Conservation (phyloP, 306 rosid genomes). For the Acacia acuminata region DNA sequence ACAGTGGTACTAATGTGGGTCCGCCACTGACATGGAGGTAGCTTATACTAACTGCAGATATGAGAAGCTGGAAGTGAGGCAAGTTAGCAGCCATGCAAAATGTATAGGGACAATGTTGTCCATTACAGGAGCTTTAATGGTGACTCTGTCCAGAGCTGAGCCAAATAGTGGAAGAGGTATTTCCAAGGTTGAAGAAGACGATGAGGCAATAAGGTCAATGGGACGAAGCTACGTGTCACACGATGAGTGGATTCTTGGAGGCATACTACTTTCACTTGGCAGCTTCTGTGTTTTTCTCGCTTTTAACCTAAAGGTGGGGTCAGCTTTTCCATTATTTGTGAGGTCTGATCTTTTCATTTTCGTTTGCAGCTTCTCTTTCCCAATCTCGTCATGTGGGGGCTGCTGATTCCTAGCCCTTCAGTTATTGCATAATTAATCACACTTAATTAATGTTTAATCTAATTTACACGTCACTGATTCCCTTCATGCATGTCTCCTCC, state of each 20-base stretch:
- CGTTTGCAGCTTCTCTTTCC: too few relatives aligned
- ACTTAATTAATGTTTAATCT: too few relatives aligned
- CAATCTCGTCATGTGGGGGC: too few relatives aligned
- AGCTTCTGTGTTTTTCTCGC: slow-evolving; percentile 35
- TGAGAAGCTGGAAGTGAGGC: background rate
- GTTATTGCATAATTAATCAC: too few relatives aligned
- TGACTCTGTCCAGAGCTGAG: slow-evolving; percentile 46
- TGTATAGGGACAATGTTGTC: slow-evolving; percentile 32
- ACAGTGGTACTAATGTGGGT: too few relatives aligned
- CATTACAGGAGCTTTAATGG: slow-evolving; percentile 42
- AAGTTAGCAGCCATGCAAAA: background rate
- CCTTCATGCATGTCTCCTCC: too few relatives aligned
- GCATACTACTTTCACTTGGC: background rate
- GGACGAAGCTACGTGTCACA: background rate
- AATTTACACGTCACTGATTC: too few relatives aligned
- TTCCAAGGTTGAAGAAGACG: background rate
- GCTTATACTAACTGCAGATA: background rate
- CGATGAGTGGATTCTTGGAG: slow-evolving; percentile 27
- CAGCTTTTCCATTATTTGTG: too few relatives aligned
- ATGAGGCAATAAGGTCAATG: too few relatives aligned
- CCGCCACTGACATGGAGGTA: too few relatives aligned
- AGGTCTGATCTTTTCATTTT: too few relatives aligned
- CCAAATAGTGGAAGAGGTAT: background rate
- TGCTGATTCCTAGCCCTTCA: too few relatives aligned
- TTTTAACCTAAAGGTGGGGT: slow-evolving; percentile 30